These are phyloP conservation scores for Xanthoconium separans DNA, from an alignment of 1,284 basidiomycete species.

Conservation along the genomic window DNA sequence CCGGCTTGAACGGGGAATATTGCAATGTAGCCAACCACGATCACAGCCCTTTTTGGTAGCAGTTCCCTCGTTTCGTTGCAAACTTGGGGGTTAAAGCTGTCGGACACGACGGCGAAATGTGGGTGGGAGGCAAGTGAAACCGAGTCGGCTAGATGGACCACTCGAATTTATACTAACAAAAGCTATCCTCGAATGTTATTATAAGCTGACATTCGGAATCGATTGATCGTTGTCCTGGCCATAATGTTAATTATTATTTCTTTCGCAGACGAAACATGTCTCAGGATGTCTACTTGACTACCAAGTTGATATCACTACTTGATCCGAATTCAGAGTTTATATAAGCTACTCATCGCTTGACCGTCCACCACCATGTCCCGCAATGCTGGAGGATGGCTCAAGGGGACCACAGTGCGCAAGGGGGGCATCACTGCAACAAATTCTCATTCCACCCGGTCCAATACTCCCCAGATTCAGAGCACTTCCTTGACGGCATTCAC, in stretches of 20 bases:
- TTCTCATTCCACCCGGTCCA: conserved; percentile 51
- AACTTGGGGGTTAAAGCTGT: neutral
- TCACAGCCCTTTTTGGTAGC: conserved; percentile 4
- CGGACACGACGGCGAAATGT: neutral
- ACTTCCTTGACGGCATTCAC: conserved; percentile 71
- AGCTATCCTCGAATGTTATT: too few relatives aligned
- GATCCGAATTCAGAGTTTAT: conserved; percentile 8
- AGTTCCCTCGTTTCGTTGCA: neutral
- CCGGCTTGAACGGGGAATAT: conserved; percentile 17
- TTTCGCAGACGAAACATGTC: conserved; percentile 11
- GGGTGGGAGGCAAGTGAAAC: neutral
- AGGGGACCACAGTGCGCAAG: conserved; percentile 72
- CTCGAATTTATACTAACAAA: neutral
- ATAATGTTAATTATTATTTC: neutral
- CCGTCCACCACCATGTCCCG: conserved; percentile 24
- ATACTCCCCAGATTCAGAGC: conserved; percentile 67
- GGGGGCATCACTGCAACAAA: conserved; percentile 47
- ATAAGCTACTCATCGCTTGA: conserved; percentile 9
- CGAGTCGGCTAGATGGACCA: neutral
- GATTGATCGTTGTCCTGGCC: neutral
- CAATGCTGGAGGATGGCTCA: conserved; percentile 53
- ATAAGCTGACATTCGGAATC: neutral
- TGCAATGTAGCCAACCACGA: conserved; percentile 2
- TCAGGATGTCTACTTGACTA: neutral
- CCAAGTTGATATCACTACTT: neutral